Evolutionary conservation across 495 filamentous ascomycete species (phyloP).

Genomic region (Sabuloglossum arenarium): DNA sequence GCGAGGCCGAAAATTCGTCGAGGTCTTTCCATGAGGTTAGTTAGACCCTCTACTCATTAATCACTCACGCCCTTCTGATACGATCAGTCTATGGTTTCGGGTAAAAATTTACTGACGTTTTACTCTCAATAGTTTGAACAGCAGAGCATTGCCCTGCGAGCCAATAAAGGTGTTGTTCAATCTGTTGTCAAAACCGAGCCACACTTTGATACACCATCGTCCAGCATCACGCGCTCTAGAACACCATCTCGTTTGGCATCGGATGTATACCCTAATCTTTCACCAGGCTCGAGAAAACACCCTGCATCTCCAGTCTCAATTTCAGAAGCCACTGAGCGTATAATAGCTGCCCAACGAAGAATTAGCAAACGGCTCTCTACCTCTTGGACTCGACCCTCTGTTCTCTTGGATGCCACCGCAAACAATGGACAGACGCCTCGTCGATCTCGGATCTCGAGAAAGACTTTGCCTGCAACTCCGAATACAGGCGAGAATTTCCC

Average conservation of each 20-base stretch:
- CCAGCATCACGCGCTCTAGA: slow-evolving; percentile 2
- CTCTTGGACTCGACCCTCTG: slow-evolving; percentile 10
- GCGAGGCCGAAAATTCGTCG: slow-evolving; percentile 41
- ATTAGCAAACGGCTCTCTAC: slow-evolving; percentile 16
- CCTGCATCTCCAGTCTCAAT: slow-evolving; percentile 37
- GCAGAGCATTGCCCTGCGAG: slow-evolving; percentile 25
- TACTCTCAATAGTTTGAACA: slow-evolving; percentile 23
- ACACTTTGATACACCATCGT: slow-evolving; percentile 9
- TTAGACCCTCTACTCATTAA: slow-evolving; percentile 3
- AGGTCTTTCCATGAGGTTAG: slow-evolving; percentile 37
- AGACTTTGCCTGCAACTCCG: slow-evolving; percentile 13
- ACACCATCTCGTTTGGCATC: slow-evolving; percentile 6
- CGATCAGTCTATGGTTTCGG: neutral
- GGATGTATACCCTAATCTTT: neutral
- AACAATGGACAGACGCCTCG: slow-evolving; percentile 15
- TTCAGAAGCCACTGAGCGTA: slow-evolving; percentile 29
- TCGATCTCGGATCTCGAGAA: slow-evolving; percentile 11
- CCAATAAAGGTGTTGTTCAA: slow-evolving; percentile 34
- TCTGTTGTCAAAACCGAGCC: slow-evolving; percentile 20
- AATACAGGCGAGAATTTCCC: slow-evolving; percentile 10
- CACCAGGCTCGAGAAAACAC: slow-evolving; percentile 21
- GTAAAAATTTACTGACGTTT: slow-evolving; percentile 6
- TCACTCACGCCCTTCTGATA: neutral
- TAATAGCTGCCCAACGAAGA: neutral
- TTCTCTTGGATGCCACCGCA: slow-evolving; percentile 9